A percentile compares a stretch with the other conserved stretches of the same genome.
These are phyloP conservation scores for Rhizopus microsporus DNA, from an alignment of 371 early-diverging fungal genomes.

Conservation along the genomic window DNA sequence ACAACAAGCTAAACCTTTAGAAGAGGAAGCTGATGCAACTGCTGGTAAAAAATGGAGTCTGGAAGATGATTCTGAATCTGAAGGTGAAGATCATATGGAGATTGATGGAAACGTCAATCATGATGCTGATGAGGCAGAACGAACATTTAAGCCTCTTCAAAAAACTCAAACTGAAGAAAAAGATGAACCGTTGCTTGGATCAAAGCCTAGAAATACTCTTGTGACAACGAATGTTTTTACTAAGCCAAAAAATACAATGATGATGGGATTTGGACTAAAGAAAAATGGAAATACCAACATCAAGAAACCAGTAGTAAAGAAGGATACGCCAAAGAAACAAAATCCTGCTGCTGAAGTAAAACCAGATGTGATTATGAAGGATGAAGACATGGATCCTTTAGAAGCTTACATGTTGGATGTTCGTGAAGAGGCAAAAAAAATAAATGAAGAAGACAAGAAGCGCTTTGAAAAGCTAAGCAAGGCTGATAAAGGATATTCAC, in stretches of 20 bases:
- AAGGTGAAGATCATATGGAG: constrained; percentile 22
- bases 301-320: constrained; percentile 9
- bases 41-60: constrained; percentile 32
- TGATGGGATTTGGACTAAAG: constrained; percentile 40
- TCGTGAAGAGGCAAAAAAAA: constrained; percentile 67
- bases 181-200: constrained; percentile 18
- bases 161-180: constrained; percentile 25
- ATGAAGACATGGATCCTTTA: constrained; percentile 66
- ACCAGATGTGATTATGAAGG: constrained; percentile 19
- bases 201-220: constrained; percentile 22
- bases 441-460: constrained; percentile 67
- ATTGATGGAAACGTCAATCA: constrained; percentile 15
- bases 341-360: constrained; percentile 4
- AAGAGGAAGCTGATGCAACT: constrained; percentile 12
- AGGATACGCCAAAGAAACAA: not conserved
- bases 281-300: constrained; percentile 6
- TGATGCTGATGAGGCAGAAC: constrained; percentile 23
- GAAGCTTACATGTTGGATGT: constrained; percentile 90
- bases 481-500: constrained; percentile 10
- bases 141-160: constrained; percentile 35
- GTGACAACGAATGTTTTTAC: constrained; percentile 18
- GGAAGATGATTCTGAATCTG: constrained; percentile 25
- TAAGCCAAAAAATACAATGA: constrained; percentile 41
- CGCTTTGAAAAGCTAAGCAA: constrained; percentile 29
- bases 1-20: not conserved